Base-by-base conservation (phyloP, 2,329 filamentous ascomycete species). In the Xylariales sp. region DNA sequence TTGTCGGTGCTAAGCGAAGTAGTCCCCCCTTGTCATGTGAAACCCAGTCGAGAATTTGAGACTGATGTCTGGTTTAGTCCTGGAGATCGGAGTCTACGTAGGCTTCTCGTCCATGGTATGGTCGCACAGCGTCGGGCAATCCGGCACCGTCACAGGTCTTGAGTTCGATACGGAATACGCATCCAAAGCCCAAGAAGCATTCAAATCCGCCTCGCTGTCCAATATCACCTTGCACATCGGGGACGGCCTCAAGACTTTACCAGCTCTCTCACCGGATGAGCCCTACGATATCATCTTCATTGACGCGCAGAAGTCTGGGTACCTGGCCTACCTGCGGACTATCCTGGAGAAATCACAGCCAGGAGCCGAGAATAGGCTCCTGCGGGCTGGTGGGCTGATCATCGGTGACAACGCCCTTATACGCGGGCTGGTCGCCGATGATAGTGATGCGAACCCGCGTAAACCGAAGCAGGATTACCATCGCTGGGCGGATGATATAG, bases 261-360 rank as follows among this genome's bases (percentile, higher is more conserved):
- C 50, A 33, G 38, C 41, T 19, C 59, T 63, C 3, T 48, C 65
- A 45, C 49, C 57, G 43, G 42, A 54, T 25, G 56, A 67, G 49
- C 69, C 74, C 4, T 78, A 72, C 48, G 74, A 77, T 53, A 56
- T 76, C 32, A 63, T 76, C 52, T 77, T 77, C 53, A 65, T 76
- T 46, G 73, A 76, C 43, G 73, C 73, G 18, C 64, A 77, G 43
- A 77, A 77, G 58, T 58, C 63, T 0, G 70, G 68, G n/a, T 76
- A 77, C 51, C 66, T 68, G 0, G 53, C 51, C 5, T 77, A 76
- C 52, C 60, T 77, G 27, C 52, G 58, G 15, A 59, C 65, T 21
- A 66, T 77, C 40, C 60, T 77, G 11, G 60, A 58, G 14, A 52
- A 58, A 36, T 76, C 72, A 4, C 52, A 51, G 36, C 63, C 70